These are phyloP conservation scores for Heritiera fomes DNA, from an alignment of 345 rosid genomes.

Conservation along the genomic window DNA sequence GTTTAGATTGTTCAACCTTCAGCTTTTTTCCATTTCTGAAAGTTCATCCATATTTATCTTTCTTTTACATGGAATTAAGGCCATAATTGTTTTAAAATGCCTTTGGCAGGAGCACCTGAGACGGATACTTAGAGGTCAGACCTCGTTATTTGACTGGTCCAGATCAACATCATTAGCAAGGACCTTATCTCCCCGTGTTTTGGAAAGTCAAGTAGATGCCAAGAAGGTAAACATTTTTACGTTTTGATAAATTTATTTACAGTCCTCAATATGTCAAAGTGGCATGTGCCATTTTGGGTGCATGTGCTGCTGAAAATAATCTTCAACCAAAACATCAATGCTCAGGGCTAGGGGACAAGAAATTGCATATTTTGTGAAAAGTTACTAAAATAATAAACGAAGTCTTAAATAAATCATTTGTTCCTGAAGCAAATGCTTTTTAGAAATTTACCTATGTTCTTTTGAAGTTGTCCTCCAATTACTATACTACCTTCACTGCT, in stretches of 20 bases:
- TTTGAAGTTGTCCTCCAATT: background rate
- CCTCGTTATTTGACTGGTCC: conserved; percentile 94
- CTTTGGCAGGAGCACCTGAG: conserved; percentile 80
- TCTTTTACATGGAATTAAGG: background rate
- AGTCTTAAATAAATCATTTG: background rate
- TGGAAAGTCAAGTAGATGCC: conserved; percentile 97
- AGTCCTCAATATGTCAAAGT: conserved; percentile 7
- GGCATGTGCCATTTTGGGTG: conserved; percentile 11
- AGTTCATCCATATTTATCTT: background rate
- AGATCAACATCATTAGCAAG: conserved; percentile 94
- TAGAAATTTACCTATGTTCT: background rate
- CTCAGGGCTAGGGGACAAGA: background rate
- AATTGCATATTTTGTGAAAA: background rate
- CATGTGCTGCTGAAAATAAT: conserved; percentile 10
- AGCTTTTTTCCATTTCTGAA: conserved; percentile 10
- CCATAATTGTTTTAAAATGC: conserved; percentile 19
- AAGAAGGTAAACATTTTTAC: conserved; percentile 64
- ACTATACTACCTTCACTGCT: background rate
- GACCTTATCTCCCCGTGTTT: conserved; percentile 91
- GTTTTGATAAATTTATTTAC: conserved; percentile 5
- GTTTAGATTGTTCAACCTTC: conserved; percentile 18
- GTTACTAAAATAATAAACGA: background rate
- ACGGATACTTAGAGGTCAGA: conserved; percentile 95
- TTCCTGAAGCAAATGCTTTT: background rate
- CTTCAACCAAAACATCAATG: background rate